phyloP scores from a whole-genome alignment of 768 basidiomycete genomes.

The Tephrocybe sp. region DNA sequence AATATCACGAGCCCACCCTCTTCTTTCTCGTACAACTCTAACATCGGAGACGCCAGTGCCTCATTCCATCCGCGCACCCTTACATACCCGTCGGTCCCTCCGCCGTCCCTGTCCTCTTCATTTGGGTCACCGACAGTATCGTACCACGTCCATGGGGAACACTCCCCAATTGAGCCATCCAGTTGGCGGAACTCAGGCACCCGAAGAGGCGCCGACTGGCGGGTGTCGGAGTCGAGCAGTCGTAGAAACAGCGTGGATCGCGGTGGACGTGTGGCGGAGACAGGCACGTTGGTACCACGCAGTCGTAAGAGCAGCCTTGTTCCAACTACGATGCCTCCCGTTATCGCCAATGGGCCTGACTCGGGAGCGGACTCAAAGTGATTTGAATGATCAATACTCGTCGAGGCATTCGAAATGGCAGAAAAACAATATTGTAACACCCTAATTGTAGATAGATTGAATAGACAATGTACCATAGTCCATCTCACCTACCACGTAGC shows the following conservation, averaged over 20 bases:
- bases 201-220: constrained; percentile 34
- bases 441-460: constrained; percentile 6
- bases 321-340: constrained; percentile 28
- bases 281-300: constrained; percentile 52
- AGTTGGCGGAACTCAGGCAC: constrained; percentile 54
- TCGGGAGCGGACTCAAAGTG: not conserved
- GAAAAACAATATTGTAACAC: constrained; percentile 13
- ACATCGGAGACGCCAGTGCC: constrained; percentile 28
- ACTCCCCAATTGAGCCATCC: constrained; percentile 49
- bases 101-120: constrained; percentile 77
- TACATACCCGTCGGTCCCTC: constrained; percentile 82
- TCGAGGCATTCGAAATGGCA: no score
- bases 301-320: constrained; percentile 46
- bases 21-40: constrained; percentile 50
- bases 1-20: constrained; percentile 76
- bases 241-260: constrained; percentile 61
- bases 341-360: constrained; percentile 12
- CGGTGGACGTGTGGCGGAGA: constrained; percentile 71
- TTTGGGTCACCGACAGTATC: constrained; percentile 69
- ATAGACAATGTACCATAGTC: not conserved
- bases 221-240: constrained; percentile 38
- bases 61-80: constrained; percentile 40
- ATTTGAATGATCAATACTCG: not conserved
- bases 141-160: constrained; percentile 47
- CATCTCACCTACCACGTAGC: no score